A percentile compares a stretch with the other conserved stretches of the same genome.
Evolutionary conservation across 805 yeast species (phyloP).

Genomic region (Lipomyces sp.): DNA sequence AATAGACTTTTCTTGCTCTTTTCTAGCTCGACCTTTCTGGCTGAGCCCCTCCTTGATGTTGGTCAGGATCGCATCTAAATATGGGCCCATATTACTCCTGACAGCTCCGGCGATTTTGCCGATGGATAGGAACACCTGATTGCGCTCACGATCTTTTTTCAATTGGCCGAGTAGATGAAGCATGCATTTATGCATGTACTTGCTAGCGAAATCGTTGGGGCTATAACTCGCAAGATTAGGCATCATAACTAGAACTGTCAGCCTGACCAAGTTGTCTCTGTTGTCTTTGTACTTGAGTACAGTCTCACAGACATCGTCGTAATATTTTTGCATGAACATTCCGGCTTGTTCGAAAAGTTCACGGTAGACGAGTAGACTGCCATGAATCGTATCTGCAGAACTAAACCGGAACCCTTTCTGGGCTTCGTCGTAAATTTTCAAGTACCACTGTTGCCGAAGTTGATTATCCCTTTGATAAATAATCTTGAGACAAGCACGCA

Average conservation of each 20-base stretch:
- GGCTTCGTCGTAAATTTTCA: slow-evolving; percentile 69
- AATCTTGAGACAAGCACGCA: slow-evolving; percentile 77
- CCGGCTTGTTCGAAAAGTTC: slow-evolving; percentile 78
- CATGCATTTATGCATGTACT: slow-evolving; percentile 79
- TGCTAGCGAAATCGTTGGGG: slow-evolving; percentile 73
- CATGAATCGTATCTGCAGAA: slow-evolving; percentile 78
- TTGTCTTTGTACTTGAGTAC: slow-evolving; percentile 76
- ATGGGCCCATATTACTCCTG: slow-evolving; percentile 81
- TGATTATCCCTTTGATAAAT: slow-evolving; percentile 77
- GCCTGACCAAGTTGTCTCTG: slow-evolving; percentile 73
- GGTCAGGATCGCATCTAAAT: slow-evolving; percentile 83
- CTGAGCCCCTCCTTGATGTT: slow-evolving; percentile 79
- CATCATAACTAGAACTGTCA: slow-evolving; percentile 80
- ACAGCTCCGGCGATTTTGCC: slow-evolving; percentile 83
- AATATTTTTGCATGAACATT: slow-evolving; percentile 68
- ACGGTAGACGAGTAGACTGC: slow-evolving; percentile 78
- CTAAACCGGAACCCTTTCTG: slow-evolving; percentile 56
- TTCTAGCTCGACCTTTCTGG: slow-evolving; percentile 61
- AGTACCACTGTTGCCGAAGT: slow-evolving; percentile 75
- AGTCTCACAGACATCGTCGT: slow-evolving; percentile 76
- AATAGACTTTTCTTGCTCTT: slow-evolving; percentile 80
- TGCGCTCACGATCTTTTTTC: slow-evolving; percentile 74
- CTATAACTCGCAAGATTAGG: slow-evolving; percentile 84
- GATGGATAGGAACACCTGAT: slow-evolving; percentile 75
- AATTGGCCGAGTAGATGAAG: slow-evolving; percentile 77